Conservation (phyloP, 352 stramenopile species). For the Globisporangium heterothallicum region DNA sequence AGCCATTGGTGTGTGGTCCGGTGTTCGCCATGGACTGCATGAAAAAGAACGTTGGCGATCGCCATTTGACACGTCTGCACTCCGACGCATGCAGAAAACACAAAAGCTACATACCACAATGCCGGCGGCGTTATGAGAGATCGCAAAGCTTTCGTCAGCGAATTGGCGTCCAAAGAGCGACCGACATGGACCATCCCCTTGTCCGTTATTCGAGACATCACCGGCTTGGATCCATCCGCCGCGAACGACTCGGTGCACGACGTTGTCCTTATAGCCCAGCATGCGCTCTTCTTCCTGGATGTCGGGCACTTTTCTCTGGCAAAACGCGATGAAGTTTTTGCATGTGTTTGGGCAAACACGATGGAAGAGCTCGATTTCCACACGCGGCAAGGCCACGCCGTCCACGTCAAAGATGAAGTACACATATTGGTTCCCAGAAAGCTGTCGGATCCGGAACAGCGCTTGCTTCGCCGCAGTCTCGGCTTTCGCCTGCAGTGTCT, state of each 20-base stretch:
- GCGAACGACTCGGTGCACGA: conserved; percentile 58
- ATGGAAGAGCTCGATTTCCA: conserved; percentile 70
- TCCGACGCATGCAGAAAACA: conserved; percentile 2
- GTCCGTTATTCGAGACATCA: conserved; percentile 38
- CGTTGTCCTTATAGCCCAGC: conserved; percentile 49
- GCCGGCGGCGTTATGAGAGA: conserved; percentile 54
- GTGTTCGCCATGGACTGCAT: conserved; percentile 95
- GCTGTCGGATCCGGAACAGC: conserved; percentile 33
- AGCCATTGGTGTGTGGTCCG: conserved; percentile 94
- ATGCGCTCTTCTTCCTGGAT: conserved; percentile 26
- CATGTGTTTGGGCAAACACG: conserved; percentile 59
- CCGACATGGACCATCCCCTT: conserved; percentile 41
- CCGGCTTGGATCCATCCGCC: conserved; percentile 73
- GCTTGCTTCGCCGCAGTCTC: conserved; percentile 39
- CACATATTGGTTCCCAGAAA: conserved; percentile 47
- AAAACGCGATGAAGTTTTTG: conserved; percentile 73
- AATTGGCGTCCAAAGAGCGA: conserved; percentile 64
- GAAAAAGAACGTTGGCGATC: neutral
- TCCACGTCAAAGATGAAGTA: conserved; percentile 64
- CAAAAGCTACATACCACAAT: conserved; percentile 40
- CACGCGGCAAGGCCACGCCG: conserved; percentile 42
- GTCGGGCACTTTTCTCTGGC: conserved; percentile 42
- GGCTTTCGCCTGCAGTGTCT: conserved; percentile 38
- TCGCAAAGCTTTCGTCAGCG: conserved; percentile 66
- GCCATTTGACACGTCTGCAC: neutral